Evolutionary conservation across 2,329 filamentous ascomycete species (phyloP), one percentile per base, ranked within the genome.

Genomic region (Curvularia hawaiiensis): DNA sequence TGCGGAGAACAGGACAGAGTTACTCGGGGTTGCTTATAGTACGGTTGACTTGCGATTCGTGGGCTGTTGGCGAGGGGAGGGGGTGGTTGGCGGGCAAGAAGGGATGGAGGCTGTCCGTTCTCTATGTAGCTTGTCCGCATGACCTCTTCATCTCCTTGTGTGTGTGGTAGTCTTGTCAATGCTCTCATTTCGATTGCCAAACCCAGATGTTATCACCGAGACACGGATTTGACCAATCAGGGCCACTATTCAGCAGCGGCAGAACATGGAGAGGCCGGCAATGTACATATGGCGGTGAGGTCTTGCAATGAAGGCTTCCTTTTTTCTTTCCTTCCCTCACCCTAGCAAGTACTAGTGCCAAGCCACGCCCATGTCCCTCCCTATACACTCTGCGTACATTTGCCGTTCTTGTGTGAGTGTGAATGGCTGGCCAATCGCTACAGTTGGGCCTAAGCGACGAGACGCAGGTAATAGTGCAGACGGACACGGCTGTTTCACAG

Each of bases 251-350:
- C 44, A 54, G 53, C 50, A 54, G 26, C 30, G 47, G 30, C 45
- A 54, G 40, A 33, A 24, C 10, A 18, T 39, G 18, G 12, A 22
- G 52, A 50, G 33, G 39, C 51, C 55, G 51, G 55, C 50, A 54
- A 50, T 40, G 55, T 45, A 58, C 44, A 54, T 50, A 44, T 44
- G 51, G 55, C 55, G 55, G 55, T 58, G 55, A 54, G 40, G 45
- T 45, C 30, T 11, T 31, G 30, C 30, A 12, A 12, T 4, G 30
- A 31, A 48, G 38, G 24, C 44, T 52, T 56, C 11, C 35, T 46
- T 18, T 33, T 14, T 35, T 16, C 12, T 35, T 12, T 24, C 30
- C 4, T 28, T 12, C 35, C 30, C 26, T 28, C 9, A 9, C 3
- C 9, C 26, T 28, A 28, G 26, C 26, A 7, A 28, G 26, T 9